phyloP scores from a whole-genome alignment of 345 rosid species.

The Toxicodendron radicans region DNA sequence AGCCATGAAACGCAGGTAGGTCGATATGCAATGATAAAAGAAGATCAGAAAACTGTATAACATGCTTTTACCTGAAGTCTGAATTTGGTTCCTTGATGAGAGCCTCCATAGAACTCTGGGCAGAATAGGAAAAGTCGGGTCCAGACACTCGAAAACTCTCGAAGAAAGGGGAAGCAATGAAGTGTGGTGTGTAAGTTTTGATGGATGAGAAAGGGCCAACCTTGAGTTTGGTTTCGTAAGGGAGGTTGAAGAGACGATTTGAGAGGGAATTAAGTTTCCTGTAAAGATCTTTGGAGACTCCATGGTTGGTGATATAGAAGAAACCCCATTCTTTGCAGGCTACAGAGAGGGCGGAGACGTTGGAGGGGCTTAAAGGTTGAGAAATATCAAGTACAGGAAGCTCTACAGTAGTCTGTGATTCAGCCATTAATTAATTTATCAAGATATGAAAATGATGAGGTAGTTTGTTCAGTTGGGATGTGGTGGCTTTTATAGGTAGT shows the following conservation, averaged over 20 bases:
- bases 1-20: too few relatives aligned
- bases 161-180: slow-evolving; percentile 30
- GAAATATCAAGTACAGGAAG: slow-evolving; percentile 24
- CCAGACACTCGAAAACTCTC: slow-evolving; percentile 28
- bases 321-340: slow-evolving; percentile 33
- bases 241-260: slow-evolving; percentile 17
- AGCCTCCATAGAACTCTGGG: slow-evolving; percentile 12
- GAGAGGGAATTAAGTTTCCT: slow-evolving; percentile 17
- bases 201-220: slow-evolving; percentile 16
- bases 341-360: slow-evolving; percentile 14
- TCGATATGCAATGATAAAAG: too few relatives aligned
- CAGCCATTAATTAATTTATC: slow-evolving; percentile 15
- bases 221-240: slow-evolving; percentile 15
- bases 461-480: slow-evolving; percentile 22
- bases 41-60: background rate
- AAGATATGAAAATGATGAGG: background rate
- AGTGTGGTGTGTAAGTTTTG: slow-evolving; percentile 23
- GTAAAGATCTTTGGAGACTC: slow-evolving; percentile 22
- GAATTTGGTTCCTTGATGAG: slow-evolving; percentile 11
- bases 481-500: slow-evolving; percentile 2
- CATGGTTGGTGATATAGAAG: slow-evolving; percentile 27
- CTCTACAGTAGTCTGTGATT: slow-evolving; percentile 2
- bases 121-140: slow-evolving; percentile 22
- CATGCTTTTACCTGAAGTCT: slow-evolving; percentile 17
- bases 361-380: slow-evolving; percentile 19